Percentiles rank a stretch among this genome's conserved stretches.
Conservation (phyloP, 2,329 filamentous ascomycete species). For the Pseudocercospora eumusae region DNA sequence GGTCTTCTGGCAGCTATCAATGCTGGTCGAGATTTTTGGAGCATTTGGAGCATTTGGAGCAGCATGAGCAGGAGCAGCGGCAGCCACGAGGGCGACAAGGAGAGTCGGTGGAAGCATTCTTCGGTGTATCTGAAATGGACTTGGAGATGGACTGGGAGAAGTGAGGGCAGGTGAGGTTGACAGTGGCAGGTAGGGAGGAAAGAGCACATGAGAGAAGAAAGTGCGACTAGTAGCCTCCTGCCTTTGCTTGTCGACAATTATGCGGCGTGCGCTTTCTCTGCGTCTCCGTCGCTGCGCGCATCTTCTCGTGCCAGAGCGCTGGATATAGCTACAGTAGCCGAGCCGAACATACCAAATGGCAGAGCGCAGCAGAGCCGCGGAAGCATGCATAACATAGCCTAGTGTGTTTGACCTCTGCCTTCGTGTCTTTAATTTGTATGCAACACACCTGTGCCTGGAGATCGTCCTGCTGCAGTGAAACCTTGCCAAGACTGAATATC, state of each 20-base stretch:
- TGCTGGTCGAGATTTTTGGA: conserved; percentile 19
- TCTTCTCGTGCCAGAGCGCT: conserved; percentile 5
- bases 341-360: conserved; percentile 3
- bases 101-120: conserved; percentile 19
- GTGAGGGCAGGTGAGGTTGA: conserved; percentile 5
- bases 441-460: conserved; percentile 2
- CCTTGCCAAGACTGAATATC: neutral
- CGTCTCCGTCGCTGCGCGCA: neutral
- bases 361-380: neutral
- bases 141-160: neutral
- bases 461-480: conserved; percentile 5
- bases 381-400: conserved; percentile 2
- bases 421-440: neutral
- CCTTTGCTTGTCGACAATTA: neutral
- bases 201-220: neutral
- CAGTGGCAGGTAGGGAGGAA: neutral
- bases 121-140: neutral
- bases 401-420: conserved; percentile 7
- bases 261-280: neutral
- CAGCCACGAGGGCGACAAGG: conserved; percentile 16
- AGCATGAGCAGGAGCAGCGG: conserved; percentile 9
- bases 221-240: neutral
- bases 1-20: conserved; percentile 13
- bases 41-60: conserved; percentile 15
- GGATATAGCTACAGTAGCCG: neutral